These are phyloP conservation scores for Xerocomus potaroensis DNA, from an alignment of 768 basidiomycete species.

Conservation along the genomic window DNA sequence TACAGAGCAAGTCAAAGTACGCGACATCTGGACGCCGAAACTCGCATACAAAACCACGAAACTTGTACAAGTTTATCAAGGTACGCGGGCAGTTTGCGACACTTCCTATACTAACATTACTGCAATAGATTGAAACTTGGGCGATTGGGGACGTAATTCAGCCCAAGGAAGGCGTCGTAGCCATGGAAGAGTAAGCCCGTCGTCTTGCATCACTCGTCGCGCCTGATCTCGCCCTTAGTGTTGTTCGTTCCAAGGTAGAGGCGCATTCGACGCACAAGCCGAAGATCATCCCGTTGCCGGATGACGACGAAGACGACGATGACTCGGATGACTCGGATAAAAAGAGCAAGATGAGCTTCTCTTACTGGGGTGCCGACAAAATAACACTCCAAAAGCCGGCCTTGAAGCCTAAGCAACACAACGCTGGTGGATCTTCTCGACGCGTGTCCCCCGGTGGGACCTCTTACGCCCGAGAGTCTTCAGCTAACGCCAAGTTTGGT, in stretches of 20 bases:
- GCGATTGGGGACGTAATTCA: conserved; percentile 72
- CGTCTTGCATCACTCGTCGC: neutral
- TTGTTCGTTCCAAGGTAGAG: conserved; percentile 66
- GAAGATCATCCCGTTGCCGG: conserved; percentile 63
- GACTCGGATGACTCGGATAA: conserved; percentile 85
- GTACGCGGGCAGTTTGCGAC: conserved; percentile 36
- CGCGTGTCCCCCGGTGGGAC: conserved; percentile 40
- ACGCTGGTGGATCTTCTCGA: conserved; percentile 34
- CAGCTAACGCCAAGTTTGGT: conserved; percentile 92
- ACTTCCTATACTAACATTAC: conserved; percentile 2
- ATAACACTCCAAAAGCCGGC: conserved; percentile 80
- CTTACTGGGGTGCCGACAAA: conserved; percentile 91
- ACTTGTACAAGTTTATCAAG: conserved; percentile 92
- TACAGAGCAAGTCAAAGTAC: conserved; percentile 80
- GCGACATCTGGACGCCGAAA: conserved; percentile 75
- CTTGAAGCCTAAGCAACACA: conserved; percentile 42
- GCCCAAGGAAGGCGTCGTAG: conserved; percentile 74
- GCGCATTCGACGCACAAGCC: conserved; percentile 56
- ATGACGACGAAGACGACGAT: conserved; percentile 52
- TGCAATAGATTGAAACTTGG: conserved; percentile 82
- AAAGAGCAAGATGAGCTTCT: conserved; percentile 93
- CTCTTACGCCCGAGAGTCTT: conserved; percentile 74
- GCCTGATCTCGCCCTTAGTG: conserved; percentile 37
- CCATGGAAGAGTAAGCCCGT: conserved; percentile 82
- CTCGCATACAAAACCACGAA: conserved; percentile 77